Conservation (phyloP, 2,329 filamentous ascomycete genomes). For the Ophiostoma ulmi region DNA sequence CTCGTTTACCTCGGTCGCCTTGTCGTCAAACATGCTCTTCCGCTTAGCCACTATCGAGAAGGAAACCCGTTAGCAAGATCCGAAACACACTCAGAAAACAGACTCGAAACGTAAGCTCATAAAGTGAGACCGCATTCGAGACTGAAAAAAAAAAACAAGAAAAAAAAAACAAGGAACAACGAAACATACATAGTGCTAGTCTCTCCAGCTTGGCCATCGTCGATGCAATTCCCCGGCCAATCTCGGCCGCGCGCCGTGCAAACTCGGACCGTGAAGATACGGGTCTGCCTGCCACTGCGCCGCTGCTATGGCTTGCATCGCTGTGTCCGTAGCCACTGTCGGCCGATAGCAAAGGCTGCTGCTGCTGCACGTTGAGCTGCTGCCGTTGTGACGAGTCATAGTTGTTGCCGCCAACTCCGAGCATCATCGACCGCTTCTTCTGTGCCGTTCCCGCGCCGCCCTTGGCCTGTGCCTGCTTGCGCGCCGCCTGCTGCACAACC, state of each 20-base stretch:
- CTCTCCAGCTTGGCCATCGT: constrained; percentile 96
- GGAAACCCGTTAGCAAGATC: constrained; percentile 10
- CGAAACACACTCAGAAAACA: neutral
- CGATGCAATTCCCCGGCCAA: constrained; percentile 81
- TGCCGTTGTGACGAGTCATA: constrained; percentile 12
- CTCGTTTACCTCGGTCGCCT: constrained; percentile 93
- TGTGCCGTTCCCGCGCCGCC: constrained; percentile 52
- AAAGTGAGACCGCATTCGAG: constrained; percentile 1
- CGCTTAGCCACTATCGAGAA: constrained; percentile 64
- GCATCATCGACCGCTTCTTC: constrained; percentile 38
- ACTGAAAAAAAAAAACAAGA: neutral
- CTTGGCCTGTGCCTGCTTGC: constrained; percentile 70
- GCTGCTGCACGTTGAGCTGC: constrained; percentile 21
- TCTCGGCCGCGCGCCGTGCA: constrained; percentile 82
- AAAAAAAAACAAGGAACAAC: constrained; percentile 31
- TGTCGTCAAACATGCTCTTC: constrained; percentile 95
- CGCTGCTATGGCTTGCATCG: constrained; percentile 52
- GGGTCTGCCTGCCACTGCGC: constrained; percentile 57
- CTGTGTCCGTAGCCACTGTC: constrained; percentile 14
- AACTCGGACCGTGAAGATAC: constrained; percentile 63
- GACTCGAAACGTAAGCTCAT: neutral
- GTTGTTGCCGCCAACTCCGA: neutral
- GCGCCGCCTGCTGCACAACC: constrained; percentile 81
- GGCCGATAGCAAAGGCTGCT: constrained; percentile 55
- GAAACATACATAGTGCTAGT: constrained; percentile 63